These are phyloP conservation scores for Lomentospora prolificans DNA, from an alignment of 2,329 filamentous ascomycete genomes.

Conservation along the genomic window DNA sequence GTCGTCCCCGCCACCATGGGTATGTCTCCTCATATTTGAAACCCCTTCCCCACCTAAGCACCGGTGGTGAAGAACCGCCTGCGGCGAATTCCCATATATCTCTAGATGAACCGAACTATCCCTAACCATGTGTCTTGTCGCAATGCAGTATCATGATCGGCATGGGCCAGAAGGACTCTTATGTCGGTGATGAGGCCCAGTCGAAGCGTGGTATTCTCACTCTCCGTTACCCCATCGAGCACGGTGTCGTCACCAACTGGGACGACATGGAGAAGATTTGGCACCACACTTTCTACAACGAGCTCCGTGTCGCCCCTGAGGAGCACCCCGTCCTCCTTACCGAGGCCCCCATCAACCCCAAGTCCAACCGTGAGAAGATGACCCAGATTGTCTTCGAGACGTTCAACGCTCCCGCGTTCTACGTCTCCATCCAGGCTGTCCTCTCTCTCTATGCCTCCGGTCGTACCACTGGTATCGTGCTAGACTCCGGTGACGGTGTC, in stretches of 20 bases:
- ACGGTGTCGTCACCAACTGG: conserved; percentile 99
- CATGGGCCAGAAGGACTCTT: conserved; percentile 99
- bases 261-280: conserved; percentile 99
- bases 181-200: conserved; percentile 99
- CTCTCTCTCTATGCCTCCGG: conserved; percentile 98
- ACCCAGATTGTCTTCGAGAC: conserved; percentile 99
- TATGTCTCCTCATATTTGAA: conserved; percentile 42
- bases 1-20: conserved; percentile 99
- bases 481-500: conserved; percentile 99
- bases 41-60: background rate
- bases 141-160: conserved; percentile 94
- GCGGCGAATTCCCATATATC: background rate
- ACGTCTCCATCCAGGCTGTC: conserved; percentile 99
- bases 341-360: conserved; percentile 99
- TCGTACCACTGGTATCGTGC: conserved; percentile 99
- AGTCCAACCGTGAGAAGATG: conserved; percentile 99
- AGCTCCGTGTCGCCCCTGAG: conserved; percentile 98
- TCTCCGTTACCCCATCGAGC: conserved; percentile 98
- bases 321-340: conserved; percentile 99
- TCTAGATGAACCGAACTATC: background rate
- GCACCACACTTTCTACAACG: conserved; percentile 99
- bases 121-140: conserved; percentile 7
- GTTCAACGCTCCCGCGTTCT: conserved; percentile 99
- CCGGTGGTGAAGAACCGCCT: background rate
- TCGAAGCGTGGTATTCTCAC: conserved; percentile 99